A percentile compares a stretch with the other conserved stretches of the same genome.
Evolutionary conservation across 345 rosid species (phyloP).

Genomic region (Brassica cretica): DNA sequence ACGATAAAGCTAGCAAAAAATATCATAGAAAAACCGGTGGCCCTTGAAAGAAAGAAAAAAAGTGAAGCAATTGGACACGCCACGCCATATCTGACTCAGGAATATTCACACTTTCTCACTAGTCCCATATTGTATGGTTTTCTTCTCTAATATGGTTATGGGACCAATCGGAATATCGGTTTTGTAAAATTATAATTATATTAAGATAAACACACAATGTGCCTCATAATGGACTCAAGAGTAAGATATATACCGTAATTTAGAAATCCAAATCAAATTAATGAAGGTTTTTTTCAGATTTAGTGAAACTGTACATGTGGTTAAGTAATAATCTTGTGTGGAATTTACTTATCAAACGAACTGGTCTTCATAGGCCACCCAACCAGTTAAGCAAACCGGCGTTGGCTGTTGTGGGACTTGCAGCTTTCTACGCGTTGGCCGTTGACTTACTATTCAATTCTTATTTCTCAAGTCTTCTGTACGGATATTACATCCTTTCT

Average conservation of each 20-base stretch:
- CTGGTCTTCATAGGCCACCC: neutral
- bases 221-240: neutral
- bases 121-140: constrained; percentile 7
- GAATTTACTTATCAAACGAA: neutral
- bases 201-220: neutral
- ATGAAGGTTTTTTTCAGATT: neutral
- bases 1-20: neutral
- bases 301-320: constrained; percentile 4
- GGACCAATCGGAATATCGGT: neutral
- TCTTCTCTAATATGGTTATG: neutral
- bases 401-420: constrained; percentile 7
- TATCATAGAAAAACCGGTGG: constrained; percentile 2
- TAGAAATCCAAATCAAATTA: neutral
- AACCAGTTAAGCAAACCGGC: constrained; percentile 2
- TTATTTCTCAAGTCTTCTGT: constrained; percentile 4
- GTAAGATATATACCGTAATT: neutral
- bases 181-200: neutral
- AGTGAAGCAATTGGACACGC: constrained; percentile 26
- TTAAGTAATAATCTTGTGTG: neutral
- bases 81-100: constrained; percentile 34
- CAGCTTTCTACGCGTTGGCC: neutral
- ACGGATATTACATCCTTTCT: neutral
- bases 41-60: neutral
- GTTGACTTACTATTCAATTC: constrained; percentile 3
- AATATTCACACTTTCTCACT: constrained; percentile 18